Evolutionary conservation across 176 grass and related monocot genomes (phyloP).

Genomic region (Oryza meridionalis): DNA sequence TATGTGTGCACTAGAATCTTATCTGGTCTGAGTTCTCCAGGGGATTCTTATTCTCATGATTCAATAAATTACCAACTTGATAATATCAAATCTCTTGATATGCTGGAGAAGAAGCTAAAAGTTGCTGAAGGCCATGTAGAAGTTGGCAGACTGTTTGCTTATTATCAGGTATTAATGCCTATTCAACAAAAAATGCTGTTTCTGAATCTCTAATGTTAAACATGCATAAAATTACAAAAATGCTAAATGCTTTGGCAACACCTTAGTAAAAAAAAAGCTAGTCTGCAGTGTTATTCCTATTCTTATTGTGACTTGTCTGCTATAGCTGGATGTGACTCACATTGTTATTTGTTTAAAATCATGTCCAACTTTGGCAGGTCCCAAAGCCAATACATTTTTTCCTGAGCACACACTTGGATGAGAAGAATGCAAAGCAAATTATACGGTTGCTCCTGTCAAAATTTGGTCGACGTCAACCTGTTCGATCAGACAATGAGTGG

Average conservation of each 20-base stretch:
- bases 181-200: slow-evolving; percentile 20
- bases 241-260: slow-evolving; percentile 13
- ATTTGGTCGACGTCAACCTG: slow-evolving; percentile 87
- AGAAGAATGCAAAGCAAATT: slow-evolving; percentile 93
- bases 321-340: slow-evolving; percentile 22
- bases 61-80: slow-evolving; percentile 31
- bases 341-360: slow-evolving; percentile 31
- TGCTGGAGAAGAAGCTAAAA: slow-evolving; percentile 72
- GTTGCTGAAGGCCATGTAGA: slow-evolving; percentile 95
- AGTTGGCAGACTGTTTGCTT: slow-evolving; percentile 87
- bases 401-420: slow-evolving; percentile 63
- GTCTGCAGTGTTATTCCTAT: slow-evolving; percentile 15
- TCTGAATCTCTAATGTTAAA: slow-evolving; percentile 15
- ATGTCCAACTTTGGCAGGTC: slow-evolving; percentile 61
- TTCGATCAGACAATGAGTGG: slow-evolving; percentile 92
- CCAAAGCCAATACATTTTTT: slow-evolving; percentile 85
- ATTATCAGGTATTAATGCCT: slow-evolving; percentile 79
- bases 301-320: slow-evolving; percentile 16
- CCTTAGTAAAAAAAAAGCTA: neutral
- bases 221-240: neutral
- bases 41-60: slow-evolving; percentile 39
- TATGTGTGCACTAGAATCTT: slow-evolving; percentile 47
- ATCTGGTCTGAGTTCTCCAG: slow-evolving; percentile 37
- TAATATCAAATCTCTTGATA: slow-evolving; percentile 49
- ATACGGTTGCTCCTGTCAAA: slow-evolving; percentile 89